phyloP scores from a whole-genome alignment of 768 basidiomycete genomes.

The Termitomyces sp. region DNA sequence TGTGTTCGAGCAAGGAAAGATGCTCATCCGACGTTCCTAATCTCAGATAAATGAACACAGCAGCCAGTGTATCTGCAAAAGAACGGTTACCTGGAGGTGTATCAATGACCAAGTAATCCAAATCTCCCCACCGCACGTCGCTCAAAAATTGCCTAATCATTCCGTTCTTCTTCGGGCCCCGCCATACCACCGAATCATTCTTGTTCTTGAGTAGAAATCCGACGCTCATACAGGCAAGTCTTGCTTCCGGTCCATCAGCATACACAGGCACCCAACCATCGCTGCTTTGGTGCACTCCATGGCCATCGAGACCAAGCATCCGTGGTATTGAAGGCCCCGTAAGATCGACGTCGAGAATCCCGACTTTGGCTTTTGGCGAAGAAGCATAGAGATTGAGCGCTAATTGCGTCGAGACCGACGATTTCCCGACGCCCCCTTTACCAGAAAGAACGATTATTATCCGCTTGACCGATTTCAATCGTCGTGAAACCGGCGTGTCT shows the following conservation, averaged over 20 bases:
- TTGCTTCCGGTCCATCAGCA: conserved; percentile 71
- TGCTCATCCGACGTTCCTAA: conserved; percentile 98
- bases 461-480: conserved; percentile 72
- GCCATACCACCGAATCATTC: conserved; percentile 94
- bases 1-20: conserved; percentile 90
- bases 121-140: conserved; percentile 92
- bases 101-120: conserved; percentile 91
- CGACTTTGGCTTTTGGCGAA: conserved; percentile 65
- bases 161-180: conserved; percentile 97
- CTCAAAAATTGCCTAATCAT: conserved; percentile 96
- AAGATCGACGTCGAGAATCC: conserved; percentile 91
- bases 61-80: conserved; percentile 6
- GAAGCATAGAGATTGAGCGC: conserved; percentile 81
- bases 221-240: conserved; percentile 94
- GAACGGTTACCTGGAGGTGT: conserved; percentile 85
- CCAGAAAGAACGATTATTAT: conserved; percentile 93
- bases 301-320: conserved; percentile 88
- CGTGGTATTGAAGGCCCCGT: conserved; percentile 94
- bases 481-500: conserved; percentile 60
- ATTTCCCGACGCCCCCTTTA: conserved; percentile 98
- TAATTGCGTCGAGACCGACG: conserved; percentile 90
- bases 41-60: conserved; percentile 17
- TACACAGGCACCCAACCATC: conserved; percentile 99
- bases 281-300: conserved; percentile 88
- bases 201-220: conserved; percentile 90